These are phyloP conservation scores for Nakazawaea wyomingensis DNA, from an alignment of 805 yeast genomes.

Conservation along the genomic window DNA sequence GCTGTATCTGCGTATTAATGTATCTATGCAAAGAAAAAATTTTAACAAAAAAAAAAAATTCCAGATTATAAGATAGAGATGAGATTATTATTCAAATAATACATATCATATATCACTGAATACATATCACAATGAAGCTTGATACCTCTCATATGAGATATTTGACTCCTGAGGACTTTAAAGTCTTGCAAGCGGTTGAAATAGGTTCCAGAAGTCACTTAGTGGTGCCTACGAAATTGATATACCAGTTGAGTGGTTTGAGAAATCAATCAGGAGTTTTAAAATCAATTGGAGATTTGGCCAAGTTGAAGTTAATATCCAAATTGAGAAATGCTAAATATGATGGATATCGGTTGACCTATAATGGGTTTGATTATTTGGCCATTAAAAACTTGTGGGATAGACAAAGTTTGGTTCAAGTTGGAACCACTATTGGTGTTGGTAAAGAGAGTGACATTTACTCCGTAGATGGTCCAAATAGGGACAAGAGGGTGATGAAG, in stretches of 20 bases:
- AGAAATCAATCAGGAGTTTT: conserved; percentile 73
- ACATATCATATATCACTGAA: background rate
- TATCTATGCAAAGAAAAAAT: background rate
- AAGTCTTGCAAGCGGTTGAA: conserved; percentile 84
- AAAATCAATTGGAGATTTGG: conserved; percentile 76
- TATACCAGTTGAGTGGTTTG: conserved; percentile 73
- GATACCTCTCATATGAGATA: conserved; percentile 94
- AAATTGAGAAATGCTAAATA: conserved; percentile 85
- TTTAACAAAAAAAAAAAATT: background rate
- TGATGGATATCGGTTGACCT: conserved; percentile 89
- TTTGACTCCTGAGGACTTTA: conserved; percentile 83
- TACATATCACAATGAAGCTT: conserved; percentile 60
- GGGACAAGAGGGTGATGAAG: conserved; percentile 66
- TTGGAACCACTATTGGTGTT: conserved; percentile 88
- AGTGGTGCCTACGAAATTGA: conserved; percentile 84
- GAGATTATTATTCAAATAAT: background rate
- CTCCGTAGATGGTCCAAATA: conserved; percentile 65
- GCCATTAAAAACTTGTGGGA: conserved; percentile 83
- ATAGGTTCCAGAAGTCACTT: conserved; percentile 91
- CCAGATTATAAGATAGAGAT: background rate
- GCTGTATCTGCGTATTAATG: too few relatives aligned
- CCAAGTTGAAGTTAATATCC: conserved; percentile 76
- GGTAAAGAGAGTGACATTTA: conserved; percentile 97
- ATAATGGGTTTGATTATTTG: conserved; percentile 86
- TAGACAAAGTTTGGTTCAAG: conserved; percentile 64